These are phyloP conservation scores for Claviceps sorghi DNA, from an alignment of 2,329 filamentous ascomycete genomes.

Conservation along the genomic window DNA sequence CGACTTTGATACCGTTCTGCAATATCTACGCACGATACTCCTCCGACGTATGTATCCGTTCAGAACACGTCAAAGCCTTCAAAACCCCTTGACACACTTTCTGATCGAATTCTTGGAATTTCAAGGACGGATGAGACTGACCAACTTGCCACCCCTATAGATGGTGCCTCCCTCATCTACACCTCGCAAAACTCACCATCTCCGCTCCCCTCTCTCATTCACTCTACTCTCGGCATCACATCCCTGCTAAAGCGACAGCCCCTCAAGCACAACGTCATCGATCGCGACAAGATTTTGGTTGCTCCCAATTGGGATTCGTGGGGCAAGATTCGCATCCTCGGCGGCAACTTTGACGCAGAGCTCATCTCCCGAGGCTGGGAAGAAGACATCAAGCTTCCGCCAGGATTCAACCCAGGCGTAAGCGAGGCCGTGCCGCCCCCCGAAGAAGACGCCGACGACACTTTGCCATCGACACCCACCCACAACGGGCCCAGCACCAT, in stretches of 20 bases:
- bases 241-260: conserved; percentile 66
- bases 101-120: neutral
- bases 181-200: conserved; percentile 64
- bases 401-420: conserved; percentile 12
- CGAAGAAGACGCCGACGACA: conserved; percentile 11
- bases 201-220: conserved; percentile 64
- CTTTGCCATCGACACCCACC: neutral
- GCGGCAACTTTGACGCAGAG: conserved; percentile 88
- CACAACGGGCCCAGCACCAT: conserved; percentile 38
- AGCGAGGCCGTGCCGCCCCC: conserved; percentile 11
- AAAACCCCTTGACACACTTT: neutral
- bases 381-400: conserved; percentile 55
- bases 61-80: neutral
- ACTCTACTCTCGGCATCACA: conserved; percentile 75
- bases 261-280: conserved; percentile 81
- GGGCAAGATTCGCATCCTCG: conserved; percentile 87
- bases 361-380: conserved; percentile 73
- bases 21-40: conserved; percentile 79
- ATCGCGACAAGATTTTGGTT: conserved; percentile 84
- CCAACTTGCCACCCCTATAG: conserved; percentile 25
- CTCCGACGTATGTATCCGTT: conserved; percentile 53
- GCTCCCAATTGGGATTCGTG: conserved; percentile 97
- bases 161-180: conserved; percentile 75
- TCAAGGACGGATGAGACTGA: conserved; percentile 3
- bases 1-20: conserved; percentile 88